A percentile compares a stretch with the other conserved stretches of the same genome.
These are phyloP conservation scores for Petasospora fabianii DNA, from an alignment of 1,139 yeast species.

Conservation along the genomic window DNA sequence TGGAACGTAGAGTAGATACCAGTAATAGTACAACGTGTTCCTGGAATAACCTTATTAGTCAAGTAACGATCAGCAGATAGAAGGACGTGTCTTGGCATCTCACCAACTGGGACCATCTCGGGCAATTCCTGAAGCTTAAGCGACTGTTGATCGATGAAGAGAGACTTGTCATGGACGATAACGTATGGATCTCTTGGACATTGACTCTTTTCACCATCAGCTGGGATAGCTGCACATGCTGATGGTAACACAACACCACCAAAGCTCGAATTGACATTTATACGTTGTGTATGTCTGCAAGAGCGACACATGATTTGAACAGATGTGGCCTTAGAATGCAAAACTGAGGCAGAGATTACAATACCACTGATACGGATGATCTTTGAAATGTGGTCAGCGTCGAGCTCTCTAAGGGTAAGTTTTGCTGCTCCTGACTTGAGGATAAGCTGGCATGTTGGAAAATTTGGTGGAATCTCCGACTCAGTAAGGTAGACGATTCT, in stretches of 20 bases:
- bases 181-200: slow-evolving; percentile 75
- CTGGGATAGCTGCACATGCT: slow-evolving; percentile 55
- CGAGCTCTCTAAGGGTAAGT: slow-evolving; percentile 74
- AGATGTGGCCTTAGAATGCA: slow-evolving; percentile 82
- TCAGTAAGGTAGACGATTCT: slow-evolving; percentile 25
- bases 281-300: slow-evolving; percentile 75
- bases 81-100: slow-evolving; percentile 92
- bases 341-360: slow-evolving; percentile 85
- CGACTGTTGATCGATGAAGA: slow-evolving; percentile 90
- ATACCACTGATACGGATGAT: slow-evolving; percentile 92
- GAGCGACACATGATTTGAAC: slow-evolving; percentile 83
- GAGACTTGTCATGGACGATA: slow-evolving; percentile 88
- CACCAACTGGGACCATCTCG: slow-evolving; percentile 98
- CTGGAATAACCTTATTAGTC: slow-evolving; percentile 91
- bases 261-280: slow-evolving; percentile 69
- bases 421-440: slow-evolving; percentile 70
- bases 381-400: slow-evolving; percentile 84
- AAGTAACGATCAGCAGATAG: slow-evolving; percentile 86
- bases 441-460: slow-evolving; percentile 83
- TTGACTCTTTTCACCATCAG: slow-evolving; percentile 40
- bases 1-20: slow-evolving; percentile 93
- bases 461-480: slow-evolving; percentile 43
- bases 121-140: slow-evolving; percentile 94
- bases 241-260: slow-evolving; percentile 79
- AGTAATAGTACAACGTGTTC: slow-evolving; percentile 85